Evolutionary conservation across 768 basidiomycete genomes (phyloP).

Genomic region (Albatrellus ellisii): DNA sequence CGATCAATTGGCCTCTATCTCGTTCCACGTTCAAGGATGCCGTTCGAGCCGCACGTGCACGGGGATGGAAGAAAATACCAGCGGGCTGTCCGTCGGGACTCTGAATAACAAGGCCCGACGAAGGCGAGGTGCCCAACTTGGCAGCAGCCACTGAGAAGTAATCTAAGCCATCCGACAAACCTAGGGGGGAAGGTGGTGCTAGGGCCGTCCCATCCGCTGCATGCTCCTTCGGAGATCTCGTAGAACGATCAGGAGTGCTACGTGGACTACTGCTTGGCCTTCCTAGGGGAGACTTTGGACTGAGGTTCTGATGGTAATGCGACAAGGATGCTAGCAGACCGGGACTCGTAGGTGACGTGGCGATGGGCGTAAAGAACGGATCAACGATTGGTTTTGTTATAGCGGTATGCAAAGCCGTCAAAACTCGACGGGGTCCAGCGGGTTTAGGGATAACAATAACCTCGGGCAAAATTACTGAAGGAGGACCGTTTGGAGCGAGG

Average conservation of each 20-base stretch:
- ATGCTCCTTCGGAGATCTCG: conserved; percentile 36
- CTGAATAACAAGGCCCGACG: conserved; percentile 82
- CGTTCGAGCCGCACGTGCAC: conserved; percentile 8
- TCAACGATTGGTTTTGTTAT: conserved; percentile 79
- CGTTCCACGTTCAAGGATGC: conserved; percentile 6
- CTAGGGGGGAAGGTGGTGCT: conserved; percentile 57
- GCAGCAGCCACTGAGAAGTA: conserved; percentile 60
- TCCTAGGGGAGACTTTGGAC: conserved; percentile 29
- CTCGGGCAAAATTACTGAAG: conserved; percentile 52
- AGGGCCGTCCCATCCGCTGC: conserved; percentile 23
- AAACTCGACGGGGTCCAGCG: conserved; percentile 84
- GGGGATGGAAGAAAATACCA: conserved; percentile 94
- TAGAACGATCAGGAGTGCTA: conserved; percentile 48
- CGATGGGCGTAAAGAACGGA: conserved; percentile 88
- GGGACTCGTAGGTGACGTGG: conserved; percentile 81
- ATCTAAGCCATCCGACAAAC: conserved; percentile 60
- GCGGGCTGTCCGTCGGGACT: conserved; percentile 87
- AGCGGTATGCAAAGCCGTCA: conserved; percentile 88
- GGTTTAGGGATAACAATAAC: conserved; percentile 97
- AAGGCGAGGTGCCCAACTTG: conserved; percentile 61
- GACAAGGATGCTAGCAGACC: conserved; percentile 34
- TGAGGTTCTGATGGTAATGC: conserved; percentile 24
- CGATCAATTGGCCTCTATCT: conserved; percentile 1
- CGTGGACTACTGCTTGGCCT: conserved; percentile 37
- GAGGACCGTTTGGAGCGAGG: conserved; percentile 31